Conservation (phyloP, 306 rosid genomes). For the Quercus wislizeni region DNA sequence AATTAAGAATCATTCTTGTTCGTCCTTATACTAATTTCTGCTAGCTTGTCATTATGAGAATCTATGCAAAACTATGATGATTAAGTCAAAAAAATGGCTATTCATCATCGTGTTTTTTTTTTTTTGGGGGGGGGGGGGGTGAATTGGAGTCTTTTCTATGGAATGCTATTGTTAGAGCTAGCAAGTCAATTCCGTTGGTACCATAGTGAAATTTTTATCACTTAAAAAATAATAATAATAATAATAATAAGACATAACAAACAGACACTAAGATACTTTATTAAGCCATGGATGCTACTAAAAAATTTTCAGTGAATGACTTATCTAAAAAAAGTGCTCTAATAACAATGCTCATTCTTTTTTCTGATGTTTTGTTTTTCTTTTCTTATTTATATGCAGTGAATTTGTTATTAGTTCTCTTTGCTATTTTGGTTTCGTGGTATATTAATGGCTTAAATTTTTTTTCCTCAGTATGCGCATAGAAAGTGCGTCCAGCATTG, state of each 20-base stretch:
- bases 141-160: not conserved
- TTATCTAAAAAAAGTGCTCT: not conserved
- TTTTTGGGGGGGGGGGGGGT: too few species aligned
- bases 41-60: not conserved
- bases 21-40: not conserved
- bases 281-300: not conserved
- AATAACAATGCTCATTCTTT: not conserved
- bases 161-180: not conserved
- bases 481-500: conserved; percentile 97
- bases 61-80: not conserved
- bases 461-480: conserved; percentile 75
- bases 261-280: not conserved
- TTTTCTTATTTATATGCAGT: not conserved
- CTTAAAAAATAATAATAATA: too few species aligned
- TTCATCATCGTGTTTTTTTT: not conserved
- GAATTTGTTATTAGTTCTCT: not conserved
- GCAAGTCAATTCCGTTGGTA: not conserved
- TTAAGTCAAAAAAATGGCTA: not conserved
- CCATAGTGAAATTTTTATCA: too few species aligned
- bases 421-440: conserved; percentile 6
- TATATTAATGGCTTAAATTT: conserved; percentile 13
- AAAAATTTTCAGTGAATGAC: not conserved
- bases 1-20: not conserved
- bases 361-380: not conserved
- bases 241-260: not conserved